Conservation (phyloP, 768 basidiomycete genomes). For the Melanogaster broomeanus region DNA sequence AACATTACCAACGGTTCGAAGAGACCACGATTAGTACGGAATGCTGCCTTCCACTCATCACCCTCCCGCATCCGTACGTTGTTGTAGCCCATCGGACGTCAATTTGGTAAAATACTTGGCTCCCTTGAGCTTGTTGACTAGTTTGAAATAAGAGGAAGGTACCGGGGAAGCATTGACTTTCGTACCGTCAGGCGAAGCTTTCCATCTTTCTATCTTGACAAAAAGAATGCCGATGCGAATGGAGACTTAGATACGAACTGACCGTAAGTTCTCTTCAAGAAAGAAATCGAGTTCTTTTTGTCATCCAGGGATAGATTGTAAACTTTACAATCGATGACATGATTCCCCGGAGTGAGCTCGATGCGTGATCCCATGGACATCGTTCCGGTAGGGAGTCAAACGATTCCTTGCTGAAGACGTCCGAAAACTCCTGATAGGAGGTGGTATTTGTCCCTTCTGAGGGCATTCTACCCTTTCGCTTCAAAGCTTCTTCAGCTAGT, state of each 20-base stretch:
- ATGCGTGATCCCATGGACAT: constrained; percentile 12
- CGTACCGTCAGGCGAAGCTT: constrained; percentile 26
- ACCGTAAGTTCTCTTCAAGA: constrained; percentile 23
- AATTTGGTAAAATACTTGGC: constrained; percentile 30
- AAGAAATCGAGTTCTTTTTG: constrained; percentile 19
- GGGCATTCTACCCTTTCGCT: not conserved
- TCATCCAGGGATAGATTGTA: constrained; percentile 17
- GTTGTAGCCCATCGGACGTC: constrained; percentile 35
- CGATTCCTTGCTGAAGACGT: constrained; percentile 24
- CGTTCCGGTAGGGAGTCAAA: constrained; percentile 19
- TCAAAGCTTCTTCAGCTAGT: constrained; percentile 1
- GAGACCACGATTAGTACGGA: constrained; percentile 24
- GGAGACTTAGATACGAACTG: constrained; percentile 21
- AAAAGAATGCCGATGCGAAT: constrained; percentile 28
- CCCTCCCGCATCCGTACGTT: constrained; percentile 29
- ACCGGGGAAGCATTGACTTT: constrained; percentile 18
- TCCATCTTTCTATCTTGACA: constrained; percentile 38
- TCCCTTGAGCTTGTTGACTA: constrained; percentile 24
- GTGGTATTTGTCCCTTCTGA: constrained; percentile 11
- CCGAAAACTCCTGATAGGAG: constrained; percentile 5
- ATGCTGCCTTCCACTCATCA: constrained; percentile 35
- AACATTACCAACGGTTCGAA: constrained; percentile 32
- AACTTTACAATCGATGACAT: constrained; percentile 1
- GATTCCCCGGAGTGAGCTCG: constrained; percentile 2
- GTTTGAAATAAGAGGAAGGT: constrained; percentile 26